These are phyloP conservation scores for Lepidium sativum DNA, from an alignment of 345 rosid genomes.

Conservation along the genomic window DNA sequence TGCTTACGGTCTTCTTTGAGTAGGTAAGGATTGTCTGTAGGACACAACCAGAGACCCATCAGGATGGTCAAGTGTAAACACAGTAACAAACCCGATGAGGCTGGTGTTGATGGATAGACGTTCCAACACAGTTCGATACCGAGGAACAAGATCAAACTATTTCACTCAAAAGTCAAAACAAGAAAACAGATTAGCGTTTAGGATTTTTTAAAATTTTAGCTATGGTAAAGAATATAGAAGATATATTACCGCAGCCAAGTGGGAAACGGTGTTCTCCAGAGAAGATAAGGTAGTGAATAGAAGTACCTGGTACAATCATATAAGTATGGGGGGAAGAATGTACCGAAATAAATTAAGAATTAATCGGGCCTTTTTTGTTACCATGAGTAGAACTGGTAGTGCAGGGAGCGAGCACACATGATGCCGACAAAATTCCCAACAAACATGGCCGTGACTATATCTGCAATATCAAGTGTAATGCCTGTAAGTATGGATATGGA, in stretches of 20 bases:
- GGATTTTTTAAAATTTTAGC: background rate
- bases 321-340: background rate
- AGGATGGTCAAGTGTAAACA: constrained; percentile 51
- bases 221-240: background rate
- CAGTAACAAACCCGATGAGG: constrained; percentile 61
- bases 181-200: background rate
- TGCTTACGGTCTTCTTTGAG: constrained; percentile 5
- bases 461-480: constrained; percentile 33
- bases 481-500: constrained; percentile 14
- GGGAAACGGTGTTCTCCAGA: constrained; percentile 75
- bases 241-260: constrained; percentile 51
- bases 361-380: constrained; percentile 12
- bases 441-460: constrained; percentile 65
- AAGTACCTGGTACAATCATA: constrained; percentile 57
- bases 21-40: constrained; percentile 46
- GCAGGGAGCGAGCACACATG: constrained; percentile 85
- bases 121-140: constrained; percentile 93
- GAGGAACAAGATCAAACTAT: constrained; percentile 52
- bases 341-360: background rate
- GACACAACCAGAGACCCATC: constrained; percentile 64
- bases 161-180: constrained; percentile 1
- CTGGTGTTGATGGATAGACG: constrained; percentile 61
- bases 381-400: constrained; percentile 98
- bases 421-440: constrained; percentile 89
- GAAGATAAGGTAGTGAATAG: constrained; percentile 67